These are phyloP conservation scores for Phoma herbarum DNA, from an alignment of 2,329 filamentous ascomycete species.

Conservation along the genomic window DNA sequence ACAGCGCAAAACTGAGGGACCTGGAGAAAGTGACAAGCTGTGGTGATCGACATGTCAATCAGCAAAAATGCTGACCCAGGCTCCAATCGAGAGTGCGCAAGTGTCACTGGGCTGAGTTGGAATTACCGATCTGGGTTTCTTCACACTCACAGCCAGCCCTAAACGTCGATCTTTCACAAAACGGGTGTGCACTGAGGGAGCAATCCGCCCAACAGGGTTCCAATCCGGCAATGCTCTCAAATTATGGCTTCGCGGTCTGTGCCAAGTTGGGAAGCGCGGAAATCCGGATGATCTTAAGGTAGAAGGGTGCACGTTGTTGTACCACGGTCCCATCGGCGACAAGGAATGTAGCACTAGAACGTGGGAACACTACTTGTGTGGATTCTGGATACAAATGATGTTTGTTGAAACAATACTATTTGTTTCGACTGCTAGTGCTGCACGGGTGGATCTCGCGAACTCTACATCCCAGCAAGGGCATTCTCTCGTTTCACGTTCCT, in stretches of 20 bases:
- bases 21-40: constrained; percentile 19
- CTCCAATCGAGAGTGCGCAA: constrained; percentile 29
- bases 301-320: constrained; percentile 12
- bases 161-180: constrained; percentile 29
- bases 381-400: constrained; percentile 20
- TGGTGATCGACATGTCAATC: constrained; percentile 24
- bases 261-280: constrained; percentile 18
- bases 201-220: constrained; percentile 25
- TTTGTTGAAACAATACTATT: constrained; percentile 24
- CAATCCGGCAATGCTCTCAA: constrained; percentile 17
- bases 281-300: constrained; percentile 8
- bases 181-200: constrained; percentile 19
- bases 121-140: constrained; percentile 28
- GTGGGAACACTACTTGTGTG: not conserved
- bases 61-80: constrained; percentile 3
- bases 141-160: constrained; percentile 31
- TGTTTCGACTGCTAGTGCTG: constrained; percentile 9
- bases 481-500: constrained; percentile 40
- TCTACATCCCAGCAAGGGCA: constrained; percentile 21
- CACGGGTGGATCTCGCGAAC: constrained; percentile 18
- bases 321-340: constrained; percentile 7
- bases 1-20: constrained; percentile 15
- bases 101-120: constrained; percentile 22
- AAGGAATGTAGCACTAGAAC: constrained; percentile 10
- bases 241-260: constrained; percentile 10